These are phyloP conservation scores for Oryza brachyantha DNA, from an alignment of 176 grass and related monocot genomes.

Conservation along the genomic window DNA sequence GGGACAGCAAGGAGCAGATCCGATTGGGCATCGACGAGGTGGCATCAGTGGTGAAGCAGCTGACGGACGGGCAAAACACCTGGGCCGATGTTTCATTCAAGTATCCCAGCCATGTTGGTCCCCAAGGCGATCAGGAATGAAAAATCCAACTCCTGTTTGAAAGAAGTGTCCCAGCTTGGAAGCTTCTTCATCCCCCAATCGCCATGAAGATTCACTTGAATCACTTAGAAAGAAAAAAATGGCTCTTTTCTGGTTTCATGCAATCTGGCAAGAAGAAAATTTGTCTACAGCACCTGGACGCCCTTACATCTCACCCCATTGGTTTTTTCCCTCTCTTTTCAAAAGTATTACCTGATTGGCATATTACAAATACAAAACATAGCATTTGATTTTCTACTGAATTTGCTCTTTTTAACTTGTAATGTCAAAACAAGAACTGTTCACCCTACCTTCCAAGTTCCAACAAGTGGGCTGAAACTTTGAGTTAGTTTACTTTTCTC, in stretches of 20 bases:
- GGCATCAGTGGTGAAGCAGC: slow-evolving; percentile 51
- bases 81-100: slow-evolving; percentile 50
- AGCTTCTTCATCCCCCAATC: not conserved
- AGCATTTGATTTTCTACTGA: not conserved
- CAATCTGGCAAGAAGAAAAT: not conserved
- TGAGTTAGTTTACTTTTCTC: not conserved
- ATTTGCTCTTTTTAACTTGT: not conserved
- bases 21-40: slow-evolving; percentile 51
- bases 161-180: not conserved
- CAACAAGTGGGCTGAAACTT: too few species aligned
- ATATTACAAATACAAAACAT: slow-evolving; percentile 8
- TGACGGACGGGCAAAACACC: slow-evolving; percentile 65
- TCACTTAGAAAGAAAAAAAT: too few species aligned
- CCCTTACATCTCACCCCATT: not conserved
- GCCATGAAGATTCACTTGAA: not conserved
- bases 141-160: not conserved
- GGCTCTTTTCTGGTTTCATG: not conserved
- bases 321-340: not conserved
- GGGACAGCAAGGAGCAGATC: slow-evolving; percentile 75
- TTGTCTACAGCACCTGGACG: not conserved
- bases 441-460: not conserved
- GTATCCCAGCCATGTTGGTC: slow-evolving; percentile 44
- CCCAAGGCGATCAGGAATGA: slow-evolving; percentile 57
- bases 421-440: slow-evolving; percentile 1
- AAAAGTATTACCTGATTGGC: not conserved